phyloP scores from a whole-genome alignment of 768 basidiomycete species.

The Calvatia gigantea region DNA sequence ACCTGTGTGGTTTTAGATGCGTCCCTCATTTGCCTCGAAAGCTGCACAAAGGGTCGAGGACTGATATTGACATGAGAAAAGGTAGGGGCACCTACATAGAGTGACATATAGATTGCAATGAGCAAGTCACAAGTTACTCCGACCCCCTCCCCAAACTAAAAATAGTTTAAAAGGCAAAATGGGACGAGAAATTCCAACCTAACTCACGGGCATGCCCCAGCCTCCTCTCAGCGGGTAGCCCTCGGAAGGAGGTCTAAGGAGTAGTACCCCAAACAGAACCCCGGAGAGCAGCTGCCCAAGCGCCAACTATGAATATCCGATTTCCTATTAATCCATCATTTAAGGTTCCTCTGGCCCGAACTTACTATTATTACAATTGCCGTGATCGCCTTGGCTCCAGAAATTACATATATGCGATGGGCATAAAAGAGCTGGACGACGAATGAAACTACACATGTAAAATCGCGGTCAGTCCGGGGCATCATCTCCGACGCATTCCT shows the following conservation, averaged over 20 bases:
- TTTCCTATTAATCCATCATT: neutral
- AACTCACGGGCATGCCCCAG: neutral
- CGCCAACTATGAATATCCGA: neutral
- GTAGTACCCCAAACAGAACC: neutral
- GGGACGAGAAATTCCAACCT: neutral
- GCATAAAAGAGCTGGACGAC: constrained; percentile 1
- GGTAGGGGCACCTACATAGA: no score
- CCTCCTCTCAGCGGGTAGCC: no score
- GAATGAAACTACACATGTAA: neutral
- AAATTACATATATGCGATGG: constrained; percentile 1
- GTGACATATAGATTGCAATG: constrained; percentile 9
- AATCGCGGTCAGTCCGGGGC: neutral
- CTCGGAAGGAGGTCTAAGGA: neutral
- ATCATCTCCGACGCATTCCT: neutral
- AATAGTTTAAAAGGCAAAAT: neutral
- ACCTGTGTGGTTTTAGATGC: neutral
- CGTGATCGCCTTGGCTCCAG: neutral
- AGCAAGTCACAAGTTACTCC: neutral
- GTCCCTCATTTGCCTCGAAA: neutral
- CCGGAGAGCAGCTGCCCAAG: neutral
- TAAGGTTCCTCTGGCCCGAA: neutral
- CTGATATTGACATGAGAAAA: neutral
- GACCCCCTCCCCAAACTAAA: neutral
- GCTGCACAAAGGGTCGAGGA: neutral
- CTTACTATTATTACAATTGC: neutral